phyloP scores from a whole-genome alignment of 345 rosid species.

The Sonneratia caseolaris region DNA sequence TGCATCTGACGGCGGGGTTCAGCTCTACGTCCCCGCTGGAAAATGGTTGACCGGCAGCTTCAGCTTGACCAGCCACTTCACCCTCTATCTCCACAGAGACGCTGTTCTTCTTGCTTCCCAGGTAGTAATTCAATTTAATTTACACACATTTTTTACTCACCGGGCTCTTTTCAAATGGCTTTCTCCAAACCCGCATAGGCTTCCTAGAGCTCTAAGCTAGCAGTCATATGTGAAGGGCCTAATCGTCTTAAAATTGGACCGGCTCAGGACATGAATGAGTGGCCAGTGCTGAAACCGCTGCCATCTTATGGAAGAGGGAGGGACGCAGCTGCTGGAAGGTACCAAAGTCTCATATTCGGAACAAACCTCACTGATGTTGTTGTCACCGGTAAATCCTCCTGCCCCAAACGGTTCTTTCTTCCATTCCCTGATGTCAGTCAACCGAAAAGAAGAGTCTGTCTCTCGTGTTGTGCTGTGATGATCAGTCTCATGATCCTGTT shows the following conservation, averaged over 20 bases:
- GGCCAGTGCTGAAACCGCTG: constrained; percentile 58
- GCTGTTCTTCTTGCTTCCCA: constrained; percentile 80
- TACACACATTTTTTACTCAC: too few species aligned
- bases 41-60: constrained; percentile 89
- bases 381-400: constrained; percentile 42
- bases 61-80: constrained; percentile 71
- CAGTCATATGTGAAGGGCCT: too few species aligned
- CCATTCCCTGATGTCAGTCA: background rate
- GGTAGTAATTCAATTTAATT: constrained; percentile 16
- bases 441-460: background rate
- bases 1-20: constrained; percentile 54
- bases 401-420: background rate
- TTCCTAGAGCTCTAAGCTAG: background rate
- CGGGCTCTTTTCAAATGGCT: too few species aligned
- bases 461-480: background rate
- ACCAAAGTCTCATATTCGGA: constrained; percentile 67
- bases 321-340: constrained; percentile 82
- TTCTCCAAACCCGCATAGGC: too few species aligned
- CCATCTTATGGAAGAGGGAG: constrained; percentile 95
- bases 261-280: constrained; percentile 48
- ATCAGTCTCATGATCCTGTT: background rate
- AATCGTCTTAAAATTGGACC: background rate
- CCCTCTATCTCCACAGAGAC: constrained; percentile 72
- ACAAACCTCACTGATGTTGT: constrained; percentile 80
- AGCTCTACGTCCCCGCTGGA: constrained; percentile 71